Evolutionary conservation across 371 early-diverging fungal species (phyloP).

Genomic region (Mucor indicus): DNA sequence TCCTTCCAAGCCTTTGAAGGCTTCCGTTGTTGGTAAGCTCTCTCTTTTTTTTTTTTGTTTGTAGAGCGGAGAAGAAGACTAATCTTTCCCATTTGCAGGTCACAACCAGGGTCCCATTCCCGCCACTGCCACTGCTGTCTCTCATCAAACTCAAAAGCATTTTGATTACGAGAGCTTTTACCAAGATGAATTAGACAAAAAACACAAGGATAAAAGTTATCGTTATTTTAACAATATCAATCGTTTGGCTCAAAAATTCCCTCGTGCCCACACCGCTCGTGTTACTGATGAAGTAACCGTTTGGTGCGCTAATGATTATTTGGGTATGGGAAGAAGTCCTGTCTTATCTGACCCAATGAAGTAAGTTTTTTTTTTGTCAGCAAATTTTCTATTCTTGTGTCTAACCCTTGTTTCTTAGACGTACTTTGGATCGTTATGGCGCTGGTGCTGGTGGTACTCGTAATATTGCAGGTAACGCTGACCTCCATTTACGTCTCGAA

Average conservation of each 20-base stretch:
- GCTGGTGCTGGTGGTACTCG: slow-evolving; percentile 99
- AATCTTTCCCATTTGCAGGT: no score
- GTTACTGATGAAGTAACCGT: slow-evolving; percentile 89
- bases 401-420: slow-evolving; percentile 11
- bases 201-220: slow-evolving; percentile 95
- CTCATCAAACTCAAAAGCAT: slow-evolving; percentile 39
- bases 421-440: slow-evolving; percentile 91
- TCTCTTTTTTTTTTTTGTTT: slow-evolving; percentile 1
- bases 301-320: slow-evolving; percentile 99
- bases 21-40: slow-evolving; percentile 26
- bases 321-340: slow-evolving; percentile 93
- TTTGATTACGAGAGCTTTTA: slow-evolving; percentile 93
- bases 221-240: slow-evolving; percentile 99
- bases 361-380: slow-evolving; percentile 39
- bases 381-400: no score
- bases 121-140: slow-evolving; percentile 14
- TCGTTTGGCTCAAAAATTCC: slow-evolving; percentile 90
- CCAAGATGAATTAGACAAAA: slow-evolving; percentile 84
- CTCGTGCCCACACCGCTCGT: slow-evolving; percentile 91
- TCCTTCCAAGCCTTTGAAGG: slow-evolving; percentile 43
- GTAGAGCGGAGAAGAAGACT: slow-evolving; percentile 5
- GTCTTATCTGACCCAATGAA: slow-evolving; percentile 91
- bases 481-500: slow-evolving; percentile 90
- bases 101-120: slow-evolving; percentile 17
- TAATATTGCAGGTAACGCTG: slow-evolving; percentile 98